Evolutionary conservation across 2,329 filamentous ascomycete genomes (phyloP).

Genomic region (Trichoderma endophyticum): DNA sequence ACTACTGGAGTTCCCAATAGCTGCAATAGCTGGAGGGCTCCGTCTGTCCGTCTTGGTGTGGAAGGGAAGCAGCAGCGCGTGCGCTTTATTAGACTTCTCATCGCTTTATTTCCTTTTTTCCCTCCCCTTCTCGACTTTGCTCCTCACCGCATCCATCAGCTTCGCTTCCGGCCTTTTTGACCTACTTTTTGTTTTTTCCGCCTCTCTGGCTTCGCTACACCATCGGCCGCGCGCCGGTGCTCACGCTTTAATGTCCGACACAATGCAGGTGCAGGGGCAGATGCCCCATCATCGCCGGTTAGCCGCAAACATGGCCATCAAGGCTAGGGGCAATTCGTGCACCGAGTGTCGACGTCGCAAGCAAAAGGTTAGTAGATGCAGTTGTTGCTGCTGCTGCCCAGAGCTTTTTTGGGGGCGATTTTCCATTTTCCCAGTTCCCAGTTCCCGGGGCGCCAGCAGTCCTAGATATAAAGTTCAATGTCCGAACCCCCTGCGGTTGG

Average conservation of each 20-base stretch:
- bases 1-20: not conserved
- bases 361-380: slow-evolving; percentile 42
- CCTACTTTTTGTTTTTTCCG: not conserved
- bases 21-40: too few species aligned
- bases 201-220: slow-evolving; percentile 1
- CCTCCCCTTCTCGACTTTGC: not conserved
- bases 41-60: not conserved
- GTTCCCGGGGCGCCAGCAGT: not conserved
- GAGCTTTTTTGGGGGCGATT: not conserved
- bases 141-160: slow-evolving; percentile 4
- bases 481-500: slow-evolving; percentile 16
- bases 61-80: not conserved
- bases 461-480: slow-evolving; percentile 13
- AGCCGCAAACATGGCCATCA: slow-evolving; percentile 15
- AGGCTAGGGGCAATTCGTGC: slow-evolving; percentile 41
- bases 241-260: slow-evolving; percentile 33
- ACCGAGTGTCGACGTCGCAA: slow-evolving; percentile 51
- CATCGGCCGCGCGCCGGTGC: slow-evolving; percentile 14
- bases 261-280: slow-evolving; percentile 25
- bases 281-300: slow-evolving; percentile 23
- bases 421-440: not conserved
- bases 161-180: slow-evolving; percentile 5
- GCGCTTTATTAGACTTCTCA: not conserved
- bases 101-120: not conserved
- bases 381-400: not conserved